Evolutionary conservation across 2,329 filamentous ascomycete species (phyloP), one percentile per base, ranked within the genome.

Genomic region (Didymella pinodella): DNA sequence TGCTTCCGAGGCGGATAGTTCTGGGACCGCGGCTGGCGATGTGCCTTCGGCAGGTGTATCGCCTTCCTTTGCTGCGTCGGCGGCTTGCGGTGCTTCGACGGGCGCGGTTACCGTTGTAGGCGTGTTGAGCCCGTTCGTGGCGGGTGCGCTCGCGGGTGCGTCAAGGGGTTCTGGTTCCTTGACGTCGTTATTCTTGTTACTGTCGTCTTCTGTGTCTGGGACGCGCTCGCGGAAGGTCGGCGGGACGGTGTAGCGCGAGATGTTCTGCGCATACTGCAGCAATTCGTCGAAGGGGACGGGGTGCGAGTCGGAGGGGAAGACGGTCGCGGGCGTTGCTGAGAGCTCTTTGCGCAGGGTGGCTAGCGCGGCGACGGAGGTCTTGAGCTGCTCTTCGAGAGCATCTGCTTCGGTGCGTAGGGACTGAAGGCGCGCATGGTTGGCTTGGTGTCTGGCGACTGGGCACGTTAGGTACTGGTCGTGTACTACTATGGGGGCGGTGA

Each of bases 201-300:
- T 31, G 12, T 31, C 7, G 16, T 47, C 50, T 20, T 62, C 55
- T 46, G 61, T 38, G 7, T 58, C 58, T 36, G 68, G 68, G 8
- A 68, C 61, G 43, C 62, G 72, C 59, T 71, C 70, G 57, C 63
- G 74, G 66, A 77, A 81, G 2, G 86, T 86, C 0, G 88, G 88
- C 0, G 92, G 91, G 12, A 92, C 83, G 0, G 92, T 94, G 64
- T 89, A 92, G 73, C 88, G 90, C 75, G 88, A 90, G 71, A 96
- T 95, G 64, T 89, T 88, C 43, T 89, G 89, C 22, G 91, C 92
- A 74, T 92, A 95, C 62, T 82, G 84, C 22, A 96, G 86, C 0
- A 96, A 85, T 65, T 93, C 89, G 44, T 87, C 84, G 71, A 92
- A 91, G 3, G 84, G 84, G 48, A 95, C 80, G 22, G 81, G 75